Conservation (phyloP, 768 basidiomycete genomes). For the Auricularia sp. region DNA sequence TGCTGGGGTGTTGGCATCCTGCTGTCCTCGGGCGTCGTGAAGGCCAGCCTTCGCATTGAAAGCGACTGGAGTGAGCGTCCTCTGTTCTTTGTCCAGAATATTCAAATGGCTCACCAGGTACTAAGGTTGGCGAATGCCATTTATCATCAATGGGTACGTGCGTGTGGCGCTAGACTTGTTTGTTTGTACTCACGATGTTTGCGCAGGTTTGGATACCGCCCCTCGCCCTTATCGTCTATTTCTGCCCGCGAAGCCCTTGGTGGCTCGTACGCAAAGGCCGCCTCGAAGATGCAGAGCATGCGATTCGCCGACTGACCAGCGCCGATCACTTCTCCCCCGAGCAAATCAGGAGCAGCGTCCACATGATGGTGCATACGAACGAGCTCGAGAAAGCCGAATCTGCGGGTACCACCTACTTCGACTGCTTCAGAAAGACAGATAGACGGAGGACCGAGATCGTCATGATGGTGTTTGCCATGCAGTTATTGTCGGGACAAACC, state of each 20-base stretch:
- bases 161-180: not conserved
- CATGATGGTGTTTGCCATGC: constrained; percentile 83
- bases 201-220: constrained; percentile 19
- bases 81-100: not conserved
- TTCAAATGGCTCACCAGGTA: not conserved
- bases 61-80: constrained; percentile 13
- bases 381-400: constrained; percentile 23
- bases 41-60: constrained; percentile 12
- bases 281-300: constrained; percentile 19
- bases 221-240: constrained; percentile 17
- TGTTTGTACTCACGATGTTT: not conserved
- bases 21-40: constrained; percentile 15
- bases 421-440: constrained; percentile 27
- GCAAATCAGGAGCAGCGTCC: constrained; percentile 21
- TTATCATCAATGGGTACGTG: constrained; percentile 19
- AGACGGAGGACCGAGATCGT: constrained; percentile 41
- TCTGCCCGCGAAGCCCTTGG: constrained; percentile 18
- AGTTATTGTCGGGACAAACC: constrained; percentile 34
- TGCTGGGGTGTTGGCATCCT: constrained; percentile 23
- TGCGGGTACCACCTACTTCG: constrained; percentile 23
- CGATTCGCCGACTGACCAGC: constrained; percentile 13
- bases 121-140: constrained; percentile 11
- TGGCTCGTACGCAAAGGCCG: constrained; percentile 22
- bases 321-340: constrained; percentile 11
- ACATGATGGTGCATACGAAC: constrained; percentile 26